phyloP scores from a whole-genome alignment of 768 basidiomycete genomes.

The Amanita polypyramis region DNA sequence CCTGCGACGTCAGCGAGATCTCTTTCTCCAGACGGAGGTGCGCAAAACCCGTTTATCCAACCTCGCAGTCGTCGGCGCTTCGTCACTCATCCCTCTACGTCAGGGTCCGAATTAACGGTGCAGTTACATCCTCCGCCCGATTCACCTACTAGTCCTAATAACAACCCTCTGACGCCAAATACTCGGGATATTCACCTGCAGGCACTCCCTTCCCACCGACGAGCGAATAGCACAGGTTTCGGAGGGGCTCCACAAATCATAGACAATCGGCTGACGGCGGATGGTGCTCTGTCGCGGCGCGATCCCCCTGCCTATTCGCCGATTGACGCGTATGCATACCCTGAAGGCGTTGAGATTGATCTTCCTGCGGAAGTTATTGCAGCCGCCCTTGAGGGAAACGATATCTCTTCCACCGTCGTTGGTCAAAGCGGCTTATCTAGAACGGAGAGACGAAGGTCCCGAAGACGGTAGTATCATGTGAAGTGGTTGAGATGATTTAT shows the following conservation, averaged over 20 bases:
- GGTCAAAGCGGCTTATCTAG: slow-evolving; percentile 37
- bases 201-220: slow-evolving; percentile 37
- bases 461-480: slow-evolving; percentile 31
- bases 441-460: slow-evolving; percentile 48
- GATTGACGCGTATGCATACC: slow-evolving; percentile 73
- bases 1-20: slow-evolving; percentile 43
- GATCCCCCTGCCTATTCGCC: slow-evolving; percentile 86
- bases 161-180: slow-evolving; percentile 80
- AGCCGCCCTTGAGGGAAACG: slow-evolving; percentile 71
- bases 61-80: slow-evolving; percentile 56
- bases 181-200: slow-evolving; percentile 74
- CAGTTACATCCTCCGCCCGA: slow-evolving; percentile 73
- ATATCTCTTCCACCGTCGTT: slow-evolving; percentile 49
- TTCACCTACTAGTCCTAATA: slow-evolving; percentile 61
- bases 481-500: slow-evolving; percentile 17
- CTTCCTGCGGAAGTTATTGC: slow-evolving; percentile 88
- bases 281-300: slow-evolving; percentile 31
- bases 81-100: slow-evolving; percentile 56
- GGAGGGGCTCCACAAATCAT: not conserved
- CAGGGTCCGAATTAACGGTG: slow-evolving; percentile 58
- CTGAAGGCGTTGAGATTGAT: slow-evolving; percentile 88
- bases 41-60: slow-evolving; percentile 71
- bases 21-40: slow-evolving; percentile 65
- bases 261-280: not conserved
- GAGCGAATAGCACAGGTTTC: slow-evolving; percentile 23